Evolutionary conservation across 2,329 filamentous ascomycete species (phyloP), one percentile per base, ranked within the genome.

Genomic region (Paramyrothecium sp.): DNA sequence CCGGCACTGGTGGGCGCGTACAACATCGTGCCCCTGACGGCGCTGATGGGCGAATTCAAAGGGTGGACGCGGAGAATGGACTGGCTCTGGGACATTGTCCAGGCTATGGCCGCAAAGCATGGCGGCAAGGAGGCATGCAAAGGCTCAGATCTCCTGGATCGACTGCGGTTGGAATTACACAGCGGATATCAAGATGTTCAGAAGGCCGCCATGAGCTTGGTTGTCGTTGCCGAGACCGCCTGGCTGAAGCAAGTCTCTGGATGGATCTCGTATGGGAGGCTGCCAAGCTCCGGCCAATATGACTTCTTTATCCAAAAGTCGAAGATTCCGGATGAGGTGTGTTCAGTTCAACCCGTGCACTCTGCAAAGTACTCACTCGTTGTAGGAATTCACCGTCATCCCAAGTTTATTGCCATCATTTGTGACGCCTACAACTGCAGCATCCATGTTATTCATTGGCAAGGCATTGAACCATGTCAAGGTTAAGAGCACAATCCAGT

Each of bases 161-260:
- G 85, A 57, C 75, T 98, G 54, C 84, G 92, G 33, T 76, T 78
- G 16, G 90, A 94, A 73, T 80, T 92, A 55, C 89, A 92, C 70
- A 98, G 94, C 7, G 95, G 95, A 16, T 98, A 96, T 72, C 80
- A 85, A 8, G 92, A 97, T 67, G 86, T 99, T 56, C 91, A 94
- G 69, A 84, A 87, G 57, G 88, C 90, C 44, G 89, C 92, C 0
- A 76, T 86, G 61, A 85, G 88, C 58, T 77, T 98, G 38, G 83
- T 91, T n/a, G 83, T 79, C 16, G 82, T 91, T 21, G 93, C 92
- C 0, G 94, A 99, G 75, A 89, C 85, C 30, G 90, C 93, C 10
- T 99, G 95, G 95, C 78, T 98, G 68, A 90, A 92, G 71, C 92
- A 97, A 69, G 81, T 96, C 12, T 90, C 92, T 3, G 90, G 90